Percentiles rank a stretch among this genome's conserved stretches.
Evolutionary conservation across 2,329 filamentous ascomycete species (phyloP).

Genomic region (Xylariales sp.): DNA sequence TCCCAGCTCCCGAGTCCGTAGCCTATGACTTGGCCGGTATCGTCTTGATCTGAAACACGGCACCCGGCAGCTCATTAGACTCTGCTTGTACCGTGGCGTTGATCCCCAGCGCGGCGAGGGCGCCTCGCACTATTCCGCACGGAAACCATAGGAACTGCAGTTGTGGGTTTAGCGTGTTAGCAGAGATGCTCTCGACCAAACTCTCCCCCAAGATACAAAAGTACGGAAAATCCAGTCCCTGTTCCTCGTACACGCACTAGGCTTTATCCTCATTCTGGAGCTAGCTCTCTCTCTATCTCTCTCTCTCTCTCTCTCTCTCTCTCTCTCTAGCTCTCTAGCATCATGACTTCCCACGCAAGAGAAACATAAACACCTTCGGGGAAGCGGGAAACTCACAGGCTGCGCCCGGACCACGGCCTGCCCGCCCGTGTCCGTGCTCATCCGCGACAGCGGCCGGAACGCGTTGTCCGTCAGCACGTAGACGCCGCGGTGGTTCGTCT

Average conservation of each 20-base stretch:
- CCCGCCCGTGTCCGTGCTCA: conserved; percentile 76
- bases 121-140: conserved; percentile 85
- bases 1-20: no score
- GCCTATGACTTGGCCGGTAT: conserved; percentile 60
- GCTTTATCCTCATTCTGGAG: no score
- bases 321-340: no score
- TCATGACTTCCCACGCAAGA: background rate
- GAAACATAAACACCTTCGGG: background rate
- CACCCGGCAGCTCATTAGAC: conserved; percentile 77
- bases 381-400: conserved; percentile 55
- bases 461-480: conserved; percentile 93
- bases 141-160: conserved; percentile 88
- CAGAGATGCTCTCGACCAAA: no score
- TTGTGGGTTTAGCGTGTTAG: no score
- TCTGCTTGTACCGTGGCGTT: conserved; percentile 89
- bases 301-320: no score
- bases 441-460: conserved; percentile 82
- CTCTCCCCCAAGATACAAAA: no score
- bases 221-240: no score
- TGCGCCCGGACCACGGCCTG: conserved; percentile 72
- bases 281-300: no score
- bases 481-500: conserved; percentile 95
- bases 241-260: no score
- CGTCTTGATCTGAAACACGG: conserved; percentile 95
- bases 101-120: conserved; percentile 87